phyloP scores from a whole-genome alignment of 768 basidiomycete species.

The Suillus cothurnatus region DNA sequence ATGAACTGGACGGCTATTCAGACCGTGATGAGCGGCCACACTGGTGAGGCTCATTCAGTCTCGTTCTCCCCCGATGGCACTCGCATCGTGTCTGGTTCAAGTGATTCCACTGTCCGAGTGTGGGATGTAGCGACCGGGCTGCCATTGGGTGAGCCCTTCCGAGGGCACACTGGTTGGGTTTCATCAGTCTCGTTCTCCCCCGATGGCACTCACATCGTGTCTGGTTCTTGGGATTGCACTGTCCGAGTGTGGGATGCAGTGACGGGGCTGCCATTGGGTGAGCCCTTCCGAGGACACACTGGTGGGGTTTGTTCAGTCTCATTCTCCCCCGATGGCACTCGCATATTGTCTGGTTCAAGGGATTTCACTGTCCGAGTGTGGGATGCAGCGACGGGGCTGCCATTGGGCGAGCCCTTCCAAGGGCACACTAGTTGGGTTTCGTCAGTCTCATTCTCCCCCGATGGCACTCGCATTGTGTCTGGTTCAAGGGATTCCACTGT shows the following conservation, averaged over 20 bases:
- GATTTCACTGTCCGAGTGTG: too few relatives aligned
- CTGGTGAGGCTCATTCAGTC: neutral
- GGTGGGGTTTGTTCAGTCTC: neutral
- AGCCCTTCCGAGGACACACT: neutral
- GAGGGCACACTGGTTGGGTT: constrained; percentile 8
- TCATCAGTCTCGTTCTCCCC: neutral
- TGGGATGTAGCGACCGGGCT: constrained; percentile 6
- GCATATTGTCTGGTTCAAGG: neutral
- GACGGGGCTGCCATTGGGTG: constrained; percentile 19
- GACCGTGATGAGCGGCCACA: constrained; percentile 2
- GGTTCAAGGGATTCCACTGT: too few relatives aligned
- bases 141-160: neutral
- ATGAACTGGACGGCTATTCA: too few relatives aligned
- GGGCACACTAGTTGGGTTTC: too few relatives aligned
- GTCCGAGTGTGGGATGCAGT: constrained; percentile 15
- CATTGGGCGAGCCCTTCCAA: too few relatives aligned
- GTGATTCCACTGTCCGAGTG: constrained; percentile 15
- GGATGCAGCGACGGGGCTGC: too few relatives aligned
- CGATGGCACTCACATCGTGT: constrained; percentile 4
- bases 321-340: neutral
- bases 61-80: constrained; percentile 15
- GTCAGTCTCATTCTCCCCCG: too few relatives aligned
- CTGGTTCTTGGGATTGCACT: neutral
- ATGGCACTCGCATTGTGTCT: too few relatives aligned
- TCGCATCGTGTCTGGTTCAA: constrained; percentile 8